Percentiles rank a stretch among this genome's conserved stretches.
phyloP scores from a whole-genome alignment of 768 basidiomycete species.

The Lyophyllum shimeji region DNA sequence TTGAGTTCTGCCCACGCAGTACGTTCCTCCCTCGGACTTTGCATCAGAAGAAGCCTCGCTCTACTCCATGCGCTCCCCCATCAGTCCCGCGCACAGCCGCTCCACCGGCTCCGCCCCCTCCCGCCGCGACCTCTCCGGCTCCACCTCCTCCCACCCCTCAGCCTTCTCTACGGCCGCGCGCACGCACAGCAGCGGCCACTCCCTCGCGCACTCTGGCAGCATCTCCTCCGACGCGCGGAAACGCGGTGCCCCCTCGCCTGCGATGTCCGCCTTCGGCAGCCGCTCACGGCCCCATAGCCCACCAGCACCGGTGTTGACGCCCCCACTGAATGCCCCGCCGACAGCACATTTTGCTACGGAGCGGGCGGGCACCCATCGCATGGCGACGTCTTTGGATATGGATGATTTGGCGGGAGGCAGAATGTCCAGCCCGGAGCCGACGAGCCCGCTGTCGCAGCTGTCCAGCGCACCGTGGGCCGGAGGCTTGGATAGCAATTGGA shows the following conservation, averaged over 20 bases:
- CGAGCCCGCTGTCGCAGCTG: slow-evolving; percentile 22
- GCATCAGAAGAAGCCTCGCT: slow-evolving; percentile 66
- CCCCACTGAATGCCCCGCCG: slow-evolving; percentile 13
- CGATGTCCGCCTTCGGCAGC: slow-evolving; percentile 49
- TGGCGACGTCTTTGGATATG: slow-evolving; percentile 8
- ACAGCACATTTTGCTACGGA: slow-evolving; percentile 18
- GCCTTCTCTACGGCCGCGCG: slow-evolving; percentile 37
- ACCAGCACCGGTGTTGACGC: slow-evolving; percentile 7
- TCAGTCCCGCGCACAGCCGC: slow-evolving; percentile 44
- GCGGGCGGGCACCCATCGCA: slow-evolving; percentile 20
- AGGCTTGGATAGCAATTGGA: slow-evolving; percentile 41
- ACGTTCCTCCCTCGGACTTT: slow-evolving; percentile 37
- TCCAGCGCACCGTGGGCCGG: slow-evolving; percentile 40
- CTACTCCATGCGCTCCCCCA: slow-evolving; percentile 59
- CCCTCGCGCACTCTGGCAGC: slow-evolving; percentile 50
- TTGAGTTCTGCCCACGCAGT: slow-evolving; percentile 29
- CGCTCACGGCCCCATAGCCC: slow-evolving; percentile 18
- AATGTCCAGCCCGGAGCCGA: slow-evolving; percentile 23
- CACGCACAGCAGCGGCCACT: slow-evolving; percentile 35
- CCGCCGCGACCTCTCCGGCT: slow-evolving; percentile 38
- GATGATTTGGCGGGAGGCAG: slow-evolving; percentile 15
- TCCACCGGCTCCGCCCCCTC: slow-evolving; percentile 58
- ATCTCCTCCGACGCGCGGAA: slow-evolving; percentile 54
- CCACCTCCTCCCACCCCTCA: slow-evolving; percentile 53
- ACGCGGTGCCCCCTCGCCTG: slow-evolving; percentile 44